Base-by-base conservation (phyloP, 352 stramenopile species). In the Phytophthora aleatoria region DNA sequence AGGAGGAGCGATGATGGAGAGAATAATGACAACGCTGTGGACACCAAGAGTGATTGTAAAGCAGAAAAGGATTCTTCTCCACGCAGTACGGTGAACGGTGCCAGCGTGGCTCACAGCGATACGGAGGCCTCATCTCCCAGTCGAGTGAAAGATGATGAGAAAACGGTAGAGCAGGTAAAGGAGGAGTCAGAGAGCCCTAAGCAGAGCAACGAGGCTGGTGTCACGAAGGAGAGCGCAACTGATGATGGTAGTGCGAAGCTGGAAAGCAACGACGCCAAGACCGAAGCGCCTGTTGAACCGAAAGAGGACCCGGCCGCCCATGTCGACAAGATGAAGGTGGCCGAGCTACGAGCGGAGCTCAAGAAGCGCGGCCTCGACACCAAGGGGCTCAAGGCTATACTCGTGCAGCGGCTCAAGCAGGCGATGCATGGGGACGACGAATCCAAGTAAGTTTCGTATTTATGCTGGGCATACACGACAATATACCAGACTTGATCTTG, bases 311-410 rank as follows among this genome's bases (percentile, higher is more conserved):
- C 59, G 13, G 66, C 57, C 7, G 60, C 69, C 1, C 42, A 78
- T 57, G 56, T 87, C 12, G 66, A 63, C 38, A 88, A 86, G 60
- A 61, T 93, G 59, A 77, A 77, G 10, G 85, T 94, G 33, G 67
- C 76, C 1, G 83, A 92, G 47, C 67, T 94, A 28, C 72, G 78
- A 16, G 69, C 84, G 12, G 63, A 89, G 61, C 73, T 94, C 12
- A 90, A 91, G 64, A 80, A 81, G 69, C 74, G 85, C 52, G 81
- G 82, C 8, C 73, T 94, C 3, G 83, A 92, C 60, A 81, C 70
- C 3, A 91, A 91, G 57, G 85, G 85, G 1, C 73, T 92, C 27
- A 94, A 94, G 66, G 71, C 72, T 24, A 73, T 55, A 53, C 73
- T 94, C 7, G 64, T 89, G 45, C 66, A 89, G 61, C 79, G 85